Percentiles rank a stretch among this genome's conserved stretches.
Conservation (phyloP, 164 flowering plant genomes). For the Umbellularia californica region DNA sequence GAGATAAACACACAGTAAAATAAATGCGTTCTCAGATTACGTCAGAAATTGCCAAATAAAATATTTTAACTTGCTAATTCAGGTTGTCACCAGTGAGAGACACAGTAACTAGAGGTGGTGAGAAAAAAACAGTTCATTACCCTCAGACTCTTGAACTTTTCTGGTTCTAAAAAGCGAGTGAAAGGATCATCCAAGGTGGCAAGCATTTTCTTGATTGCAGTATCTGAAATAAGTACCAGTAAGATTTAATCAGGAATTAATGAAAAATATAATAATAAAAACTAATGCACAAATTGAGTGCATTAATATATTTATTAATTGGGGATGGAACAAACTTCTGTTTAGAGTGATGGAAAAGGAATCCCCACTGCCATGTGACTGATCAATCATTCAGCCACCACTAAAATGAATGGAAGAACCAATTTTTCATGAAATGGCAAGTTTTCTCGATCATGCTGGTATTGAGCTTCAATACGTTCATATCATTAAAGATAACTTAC, state of each 20-base stretch:
- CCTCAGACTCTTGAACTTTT: constrained; percentile 79
- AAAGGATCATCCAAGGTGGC: constrained; percentile 91
- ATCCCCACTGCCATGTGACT: background rate
- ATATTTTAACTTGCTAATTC: too few species aligned
- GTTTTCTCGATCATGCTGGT: too few species aligned
- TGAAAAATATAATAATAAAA: background rate
- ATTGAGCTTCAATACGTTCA: too few species aligned
- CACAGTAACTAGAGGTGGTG: constrained; percentile 1
- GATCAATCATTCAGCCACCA: too few species aligned
- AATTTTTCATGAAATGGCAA: too few species aligned
- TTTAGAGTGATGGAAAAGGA: background rate
- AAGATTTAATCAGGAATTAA: background rate
- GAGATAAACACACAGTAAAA: background rate
- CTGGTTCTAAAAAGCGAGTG: constrained; percentile 94
- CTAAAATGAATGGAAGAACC: too few species aligned
- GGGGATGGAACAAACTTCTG: background rate
- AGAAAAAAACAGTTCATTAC: constrained; percentile 38
- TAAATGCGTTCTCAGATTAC: background rate
- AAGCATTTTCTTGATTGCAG: constrained; percentile 91
- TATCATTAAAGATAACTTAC: background rate
- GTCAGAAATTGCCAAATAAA: background rate
- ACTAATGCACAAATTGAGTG: background rate
- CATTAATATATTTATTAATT: background rate
- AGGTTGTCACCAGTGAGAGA: too few species aligned
- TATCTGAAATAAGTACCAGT: constrained; percentile 41